Evolutionary conservation across 2,329 filamentous ascomycete genomes (phyloP), one percentile per base, ranked within the genome.

Genomic region (Tolypocladium tundrense): DNA sequence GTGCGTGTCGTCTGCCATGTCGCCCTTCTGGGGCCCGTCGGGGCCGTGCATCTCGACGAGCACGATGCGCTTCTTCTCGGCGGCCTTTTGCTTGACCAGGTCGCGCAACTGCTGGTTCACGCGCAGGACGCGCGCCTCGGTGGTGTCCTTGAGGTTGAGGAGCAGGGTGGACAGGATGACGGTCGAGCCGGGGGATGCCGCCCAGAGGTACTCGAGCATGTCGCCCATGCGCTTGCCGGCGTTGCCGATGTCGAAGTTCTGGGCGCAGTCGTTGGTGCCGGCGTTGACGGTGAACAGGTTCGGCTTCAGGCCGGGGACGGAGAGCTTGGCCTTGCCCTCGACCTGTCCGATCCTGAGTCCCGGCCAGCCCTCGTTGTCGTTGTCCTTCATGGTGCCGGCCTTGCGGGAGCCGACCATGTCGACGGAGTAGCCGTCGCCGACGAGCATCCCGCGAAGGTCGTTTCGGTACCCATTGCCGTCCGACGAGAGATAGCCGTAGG

Each of bases 301-400:
- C 11, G 75, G 76, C 57, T 68, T 66, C 35, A 63, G 65, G 2
- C 59, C 27, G 1, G 68, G 67, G 5, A 75, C 68, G 1, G 70
- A 67, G 4, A 21, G 39, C 33, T 60, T 60, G 31, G 73, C 74
- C 58, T 72, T 73, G 35, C 35, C 63, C 50, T 65, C 59, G 41
- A 78, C 70, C 60, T 77, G 60, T 35, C 70, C 71, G 65, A 80
- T 72, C 53, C 72, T 71, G 50, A 68, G 67, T 31, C 72, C 76
- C 0, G 73, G 70, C 70, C 76, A 76, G 40, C 76, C 77, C 61
- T 80, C 77, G 60, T 75, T 70, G 14, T 75, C 70, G 62, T 74
- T 73, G 63, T 75, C 67, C 27, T 24, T 41, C 75, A 78, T 77
- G 58, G 61, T 66, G 43, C 75, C 75, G 52, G 65, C 61, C 21